Evolutionary conservation across 768 basidiomycete species (phyloP).

Genomic region (Chiua virens): DNA sequence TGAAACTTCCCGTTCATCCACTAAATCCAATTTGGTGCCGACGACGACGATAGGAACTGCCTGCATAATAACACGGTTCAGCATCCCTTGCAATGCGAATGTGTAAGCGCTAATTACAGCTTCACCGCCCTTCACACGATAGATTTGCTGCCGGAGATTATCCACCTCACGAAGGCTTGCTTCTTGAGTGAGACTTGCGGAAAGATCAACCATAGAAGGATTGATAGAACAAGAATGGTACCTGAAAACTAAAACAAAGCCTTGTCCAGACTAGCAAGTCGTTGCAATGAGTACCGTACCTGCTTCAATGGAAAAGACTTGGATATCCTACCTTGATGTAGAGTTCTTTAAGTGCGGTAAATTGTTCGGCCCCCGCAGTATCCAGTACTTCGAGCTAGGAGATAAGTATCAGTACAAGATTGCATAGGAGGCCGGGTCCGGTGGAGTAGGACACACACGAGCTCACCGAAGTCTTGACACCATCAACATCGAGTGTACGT

Average conservation of each 20-base stretch:
- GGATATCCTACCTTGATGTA: conserved; percentile 64
- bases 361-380: conserved; percentile 86
- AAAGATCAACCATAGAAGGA: not conserved
- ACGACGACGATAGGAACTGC: conserved; percentile 80
- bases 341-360: conserved; percentile 74
- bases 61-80: conserved; percentile 36
- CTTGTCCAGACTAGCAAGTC: conserved; percentile 55
- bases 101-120: conserved; percentile 40
- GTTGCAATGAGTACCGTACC: not conserved
- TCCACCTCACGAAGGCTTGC: conserved; percentile 79
- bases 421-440: conserved; percentile 4
- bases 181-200: conserved; percentile 72
- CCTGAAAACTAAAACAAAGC: conserved; percentile 86
- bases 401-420: conserved; percentile 12
- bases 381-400: conserved; percentile 75
- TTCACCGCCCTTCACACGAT: conserved; percentile 73
- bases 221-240: conserved; percentile 16
- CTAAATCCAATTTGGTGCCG: conserved; percentile 82
- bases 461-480: conserved; percentile 57
- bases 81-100: not conserved
- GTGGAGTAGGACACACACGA: conserved; percentile 19
- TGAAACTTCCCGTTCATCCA: conserved; percentile 77
- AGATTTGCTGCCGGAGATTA: conserved; percentile 76
- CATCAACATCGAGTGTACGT: conserved; percentile 64
- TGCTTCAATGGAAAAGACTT: not conserved